Conservation (phyloP, 805 yeast species). For the Barnettozyma populi region DNA sequence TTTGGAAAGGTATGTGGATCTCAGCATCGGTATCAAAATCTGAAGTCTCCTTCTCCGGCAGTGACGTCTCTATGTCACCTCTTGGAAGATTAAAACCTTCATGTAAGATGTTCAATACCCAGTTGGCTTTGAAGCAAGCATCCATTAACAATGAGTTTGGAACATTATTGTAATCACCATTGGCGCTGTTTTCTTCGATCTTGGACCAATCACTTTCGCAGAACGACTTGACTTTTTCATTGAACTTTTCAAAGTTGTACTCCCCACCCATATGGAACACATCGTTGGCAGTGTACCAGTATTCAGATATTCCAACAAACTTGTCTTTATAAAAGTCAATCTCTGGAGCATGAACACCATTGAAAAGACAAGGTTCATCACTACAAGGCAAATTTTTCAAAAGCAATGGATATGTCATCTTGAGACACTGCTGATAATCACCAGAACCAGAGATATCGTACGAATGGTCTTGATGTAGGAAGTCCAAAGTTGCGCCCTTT, state of each 20-base stretch:
- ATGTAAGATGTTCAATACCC: slow-evolving; percentile 86
- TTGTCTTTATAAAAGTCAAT: slow-evolving; percentile 74
- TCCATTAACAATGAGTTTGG: slow-evolving; percentile 53
- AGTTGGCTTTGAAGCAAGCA: slow-evolving; percentile 91
- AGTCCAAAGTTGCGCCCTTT: slow-evolving; percentile 44
- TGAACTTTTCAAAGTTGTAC: slow-evolving; percentile 69
- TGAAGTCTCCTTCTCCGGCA: slow-evolving; percentile 19
- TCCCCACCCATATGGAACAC: slow-evolving; percentile 85
- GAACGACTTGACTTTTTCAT: slow-evolving; percentile 57
- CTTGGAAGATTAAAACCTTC: slow-evolving; percentile 91
- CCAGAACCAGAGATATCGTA: slow-evolving; percentile 72
- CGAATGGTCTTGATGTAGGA: slow-evolving; percentile 39
- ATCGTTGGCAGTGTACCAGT: slow-evolving; percentile 96
- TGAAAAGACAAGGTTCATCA: slow-evolving; percentile 87
- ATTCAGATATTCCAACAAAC: slow-evolving; percentile 92
- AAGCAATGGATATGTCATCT: slow-evolving; percentile 68
- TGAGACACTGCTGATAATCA: slow-evolving; percentile 66
- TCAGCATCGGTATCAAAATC: slow-evolving; percentile 19
- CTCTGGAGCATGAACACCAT: slow-evolving; percentile 91
- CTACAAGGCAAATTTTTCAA: slow-evolving; percentile 75
- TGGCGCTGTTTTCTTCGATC: slow-evolving; percentile 40
- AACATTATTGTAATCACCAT: slow-evolving; percentile 55
- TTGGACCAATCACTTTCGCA: slow-evolving; percentile 76
- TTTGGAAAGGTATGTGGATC: slow-evolving; percentile 61
- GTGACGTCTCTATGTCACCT: slow-evolving; percentile 44